Evolutionary conservation across 169 alveolate genomes (phyloP), one percentile per base, ranked within the genome.

Genomic region (Plasmodium berghei): DNA sequence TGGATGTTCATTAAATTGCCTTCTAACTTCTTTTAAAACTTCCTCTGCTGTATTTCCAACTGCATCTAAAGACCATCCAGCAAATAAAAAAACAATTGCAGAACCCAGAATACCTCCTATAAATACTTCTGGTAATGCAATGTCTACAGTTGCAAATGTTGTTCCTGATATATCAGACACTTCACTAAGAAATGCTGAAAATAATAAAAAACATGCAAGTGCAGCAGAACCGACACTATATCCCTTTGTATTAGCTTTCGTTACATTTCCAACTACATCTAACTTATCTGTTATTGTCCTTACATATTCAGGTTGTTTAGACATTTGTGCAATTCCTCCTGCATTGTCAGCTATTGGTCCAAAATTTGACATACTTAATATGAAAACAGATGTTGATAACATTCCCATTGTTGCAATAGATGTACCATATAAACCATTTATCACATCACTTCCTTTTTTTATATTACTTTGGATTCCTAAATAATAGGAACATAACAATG

Each of bases 271-370:
- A 48, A 96, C 98, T 3, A 97, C 97, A 86, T 96, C 97, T 42
- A 95, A 89, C 42, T 95, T 93, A 90, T 96, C 97, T 28, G 97
- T 95, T 55, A 90, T 95, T 58, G 89, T 75, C 69, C 97, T 95
- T 58, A 95, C 94, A 20, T 93, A 72, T 75, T 93, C 93, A 34
- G 95, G 92, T 74, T 90, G 92, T 75, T 93, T 93, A 58, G 94
- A 74, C 97, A 95, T 94, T 75, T 95, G 97, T 54, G 93, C 97
- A 61, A 95, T 95, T 52, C 98, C 96, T 26, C 96, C 97, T 62
- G 98, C 98, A 75, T 96, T 96, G 91, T 95, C 97, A 52, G 97
- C 93, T 71, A 96, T 95, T 16, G 98, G 98, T 9, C 97, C 97
- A 67, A 95, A 96, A 64, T 94, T 95, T 55, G 94, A 91, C 83